Base-by-base conservation (phyloP, 73 alveolate genomes). In the Durusdinium trenchii region DNA sequence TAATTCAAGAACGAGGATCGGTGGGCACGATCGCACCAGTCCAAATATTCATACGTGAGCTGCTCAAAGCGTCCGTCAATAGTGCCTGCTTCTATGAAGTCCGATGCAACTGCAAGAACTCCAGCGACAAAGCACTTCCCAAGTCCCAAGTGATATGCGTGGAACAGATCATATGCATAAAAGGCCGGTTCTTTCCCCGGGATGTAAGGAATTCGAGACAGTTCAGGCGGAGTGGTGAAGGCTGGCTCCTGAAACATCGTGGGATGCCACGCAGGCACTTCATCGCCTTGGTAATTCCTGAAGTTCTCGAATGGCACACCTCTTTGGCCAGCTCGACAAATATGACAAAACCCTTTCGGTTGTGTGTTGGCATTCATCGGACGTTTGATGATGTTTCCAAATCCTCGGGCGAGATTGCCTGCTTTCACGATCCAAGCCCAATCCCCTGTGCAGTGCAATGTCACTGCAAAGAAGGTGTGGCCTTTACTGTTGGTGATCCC, bases 391-490 rank as follows among this genome's bases (percentile, higher is more conserved):
- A 79, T 51, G 47, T 23, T 26, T 16, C 43, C 6, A 45, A 38
- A 79, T 42, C 67, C 26, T 46, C 89, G 38, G 6, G 20, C 7
- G 1, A 79, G 35, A n/a, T 23, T 1, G 30, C 89, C 89, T 12
- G 64, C 62, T 45, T 79, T 79, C 28, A 28, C 89, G 2, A 79
- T 60, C 89, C 89, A 79, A 42, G 28, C 61, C 89, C 89, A 79
- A 45, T 79, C 89, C 16, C 89, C 89, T 0, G 47, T 51, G 45
- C 54, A 43, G 47, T 79, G 18, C 43, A 79, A 30, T 42, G 43
- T 28, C 23, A 18, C 50, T 7, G 89, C 89, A 79, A 46, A 46
- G 32, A 79, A 79, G 23, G 30, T 43, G 32, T 79, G 45, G 26
- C 45, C 45, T 6, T 10, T 28, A 18, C 43, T 2, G 35, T 79